Evolutionary conservation across 805 yeast genomes (phyloP).

Genomic region (Pichia nanzhaoensis): DNA sequence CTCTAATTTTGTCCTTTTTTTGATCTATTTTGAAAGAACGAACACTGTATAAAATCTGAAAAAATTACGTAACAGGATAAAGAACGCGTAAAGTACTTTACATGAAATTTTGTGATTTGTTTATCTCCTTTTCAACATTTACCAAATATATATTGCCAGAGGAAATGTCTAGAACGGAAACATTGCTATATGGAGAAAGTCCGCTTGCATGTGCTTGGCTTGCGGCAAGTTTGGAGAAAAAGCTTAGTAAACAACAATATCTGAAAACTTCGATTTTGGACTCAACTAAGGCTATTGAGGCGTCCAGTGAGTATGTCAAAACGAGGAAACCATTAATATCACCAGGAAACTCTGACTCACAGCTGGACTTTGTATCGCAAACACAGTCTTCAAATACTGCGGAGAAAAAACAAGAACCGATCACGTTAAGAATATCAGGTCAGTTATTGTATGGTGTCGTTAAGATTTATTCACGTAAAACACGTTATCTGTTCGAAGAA

Average conservation of each 20-base stretch:
- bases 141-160: too few species aligned
- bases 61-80: too few species aligned
- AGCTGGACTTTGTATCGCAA: slow-evolving; percentile 5
- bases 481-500: slow-evolving; percentile 76
- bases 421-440: slow-evolving; percentile 78
- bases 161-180: not conserved
- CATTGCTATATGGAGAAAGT: slow-evolving; percentile 8
- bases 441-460: slow-evolving; percentile 84
- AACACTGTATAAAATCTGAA: not conserved
- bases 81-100: too few species aligned
- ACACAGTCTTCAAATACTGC: not conserved
- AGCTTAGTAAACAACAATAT: slow-evolving; percentile 63
- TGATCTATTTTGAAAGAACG: not conserved
- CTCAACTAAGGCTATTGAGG: slow-evolving; percentile 60
- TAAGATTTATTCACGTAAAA: slow-evolving; percentile 77
- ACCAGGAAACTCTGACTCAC: slow-evolving; percentile 11
- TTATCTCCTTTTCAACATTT: too few species aligned
- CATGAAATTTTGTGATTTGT: too few species aligned
- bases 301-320: slow-evolving; percentile 21
- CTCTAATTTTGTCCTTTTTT: not conserved
- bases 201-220: slow-evolving; percentile 90
- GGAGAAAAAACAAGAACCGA: slow-evolving; percentile 37
- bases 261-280: slow-evolving; percentile 63
- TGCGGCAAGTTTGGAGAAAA: slow-evolving; percentile 82
- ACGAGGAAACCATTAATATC: slow-evolving; percentile 7